Percentiles rank a stretch among this genome's conserved stretches.
Conservation (phyloP, 2,329 filamentous ascomycete genomes). For the Rutstroemia sydowiana region DNA sequence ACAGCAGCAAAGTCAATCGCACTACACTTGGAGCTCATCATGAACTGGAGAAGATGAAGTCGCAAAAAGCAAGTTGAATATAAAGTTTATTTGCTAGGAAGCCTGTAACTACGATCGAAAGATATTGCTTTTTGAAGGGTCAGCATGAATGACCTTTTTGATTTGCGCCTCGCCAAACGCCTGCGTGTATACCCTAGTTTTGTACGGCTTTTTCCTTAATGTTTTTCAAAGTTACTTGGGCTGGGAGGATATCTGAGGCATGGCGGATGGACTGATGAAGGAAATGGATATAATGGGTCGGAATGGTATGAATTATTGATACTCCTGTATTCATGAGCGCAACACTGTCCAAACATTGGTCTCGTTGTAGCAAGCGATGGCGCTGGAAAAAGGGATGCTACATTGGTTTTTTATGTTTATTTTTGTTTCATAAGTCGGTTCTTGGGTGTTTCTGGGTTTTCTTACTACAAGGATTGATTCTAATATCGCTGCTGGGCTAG, state of each 20-base stretch:
- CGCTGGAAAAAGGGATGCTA: conserved; percentile 1
- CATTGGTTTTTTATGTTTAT: background rate
- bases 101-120: too few relatives aligned
- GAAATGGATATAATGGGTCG: background rate
- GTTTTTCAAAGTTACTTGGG: background rate
- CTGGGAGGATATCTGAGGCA: background rate
- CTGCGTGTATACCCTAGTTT: background rate
- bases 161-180: too few relatives aligned
- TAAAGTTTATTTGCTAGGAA: too few relatives aligned
- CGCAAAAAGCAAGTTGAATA: background rate
- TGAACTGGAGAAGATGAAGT: conserved; percentile 8
- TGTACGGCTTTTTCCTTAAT: background rate
- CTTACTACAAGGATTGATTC: background rate
- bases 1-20: conserved; percentile 13
- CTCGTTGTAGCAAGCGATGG: conserved; percentile 6
- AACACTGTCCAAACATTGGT: background rate
- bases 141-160: too few relatives aligned
- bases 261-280: background rate
- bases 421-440: background rate
- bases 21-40: conserved; percentile 26
- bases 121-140: too few relatives aligned
- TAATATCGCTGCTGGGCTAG: background rate
- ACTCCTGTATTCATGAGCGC: background rate
- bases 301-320: background rate
- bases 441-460: background rate